These are phyloP conservation scores for Nakazawaea ishiwadae DNA, from an alignment of 805 yeast species.

Conservation along the genomic window DNA sequence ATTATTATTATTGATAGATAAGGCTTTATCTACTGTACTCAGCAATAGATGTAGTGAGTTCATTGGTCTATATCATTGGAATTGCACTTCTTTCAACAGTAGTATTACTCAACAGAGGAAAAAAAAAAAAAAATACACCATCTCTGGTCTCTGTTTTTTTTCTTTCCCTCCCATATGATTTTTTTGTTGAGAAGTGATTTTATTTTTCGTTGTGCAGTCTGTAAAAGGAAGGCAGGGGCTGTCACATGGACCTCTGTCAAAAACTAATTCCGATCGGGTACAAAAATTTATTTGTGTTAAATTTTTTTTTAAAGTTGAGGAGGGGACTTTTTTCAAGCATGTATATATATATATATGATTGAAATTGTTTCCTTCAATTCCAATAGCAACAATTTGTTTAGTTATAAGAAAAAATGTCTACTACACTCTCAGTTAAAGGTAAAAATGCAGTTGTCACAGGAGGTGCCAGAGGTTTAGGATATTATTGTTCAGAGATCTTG, in stretches of 20 bases:
- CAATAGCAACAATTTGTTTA: no score
- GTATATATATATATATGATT: no score
- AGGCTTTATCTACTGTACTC: constrained; percentile 26
- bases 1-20: constrained; percentile 14
- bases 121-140: background rate
- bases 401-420: no score
- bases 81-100: background rate
- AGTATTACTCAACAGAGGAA: background rate
- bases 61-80: constrained; percentile 16
- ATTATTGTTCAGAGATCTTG: constrained; percentile 60
- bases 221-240: background rate
- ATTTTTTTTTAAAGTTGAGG: no score
- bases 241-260: background rate
- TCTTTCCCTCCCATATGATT: background rate
- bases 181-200: background rate
- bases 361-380: no score
- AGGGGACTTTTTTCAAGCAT: no score
- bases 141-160: background rate
- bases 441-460: constrained; percentile 68
- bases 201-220: background rate
- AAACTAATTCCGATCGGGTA: no score
- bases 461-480: constrained; percentile 73
- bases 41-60: constrained; percentile 28
- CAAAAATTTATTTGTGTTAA: no score
- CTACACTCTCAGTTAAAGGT: constrained; percentile 38